Evolutionary conservation across 768 basidiomycete species (phyloP), one percentile per base, ranked within the genome.

Genomic region (Tulasnella sp.): DNA sequence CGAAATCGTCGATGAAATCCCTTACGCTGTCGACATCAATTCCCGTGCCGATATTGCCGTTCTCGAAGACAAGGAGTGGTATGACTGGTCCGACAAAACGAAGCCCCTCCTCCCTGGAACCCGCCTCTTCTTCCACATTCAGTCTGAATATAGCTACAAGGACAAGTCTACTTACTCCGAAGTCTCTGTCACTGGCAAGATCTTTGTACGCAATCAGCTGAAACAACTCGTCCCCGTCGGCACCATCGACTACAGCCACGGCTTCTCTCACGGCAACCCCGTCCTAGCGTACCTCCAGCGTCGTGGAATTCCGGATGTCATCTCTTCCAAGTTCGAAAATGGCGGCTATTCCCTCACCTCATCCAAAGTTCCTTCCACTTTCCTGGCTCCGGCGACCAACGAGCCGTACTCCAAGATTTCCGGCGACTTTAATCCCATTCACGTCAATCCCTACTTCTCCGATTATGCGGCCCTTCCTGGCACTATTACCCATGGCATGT

Each of bases 361-460:
- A 57, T 83, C 86, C n/a, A 85, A 88, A 3, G 86, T 87, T 35
- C 86, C 88, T 23, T 91, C 91, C 13, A 84, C 87, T 9, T 97
- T 95, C 87, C 90, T 86, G 70, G 89, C 97, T 4, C 97, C 97
- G 35, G 86, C 93, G 69, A 94, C 94, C 70, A 99, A 99, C 83
- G 94, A 97, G 84, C 93, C 95, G 2, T 99, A 99, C 85, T 98
- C 96, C 5, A 90, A 91, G 84, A 89, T 96, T 71, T 99, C 98
- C 0, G 96, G 97, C 69, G 98, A 98, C 85, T 99, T 95, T 88
- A 99, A 99, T 84, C 98, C 98, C 39, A 99, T 99, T 81, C 98
- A 99, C 84, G 87, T 98, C 84, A 98, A 99, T 85, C 97, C 98
- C 0, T 99, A 99, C 88, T 98, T 99, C 87, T 90, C 98, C 32